These are phyloP conservation scores for Entoloma clypeatum DNA, from an alignment of 1,284 basidiomycete species.

Conservation along the genomic window DNA sequence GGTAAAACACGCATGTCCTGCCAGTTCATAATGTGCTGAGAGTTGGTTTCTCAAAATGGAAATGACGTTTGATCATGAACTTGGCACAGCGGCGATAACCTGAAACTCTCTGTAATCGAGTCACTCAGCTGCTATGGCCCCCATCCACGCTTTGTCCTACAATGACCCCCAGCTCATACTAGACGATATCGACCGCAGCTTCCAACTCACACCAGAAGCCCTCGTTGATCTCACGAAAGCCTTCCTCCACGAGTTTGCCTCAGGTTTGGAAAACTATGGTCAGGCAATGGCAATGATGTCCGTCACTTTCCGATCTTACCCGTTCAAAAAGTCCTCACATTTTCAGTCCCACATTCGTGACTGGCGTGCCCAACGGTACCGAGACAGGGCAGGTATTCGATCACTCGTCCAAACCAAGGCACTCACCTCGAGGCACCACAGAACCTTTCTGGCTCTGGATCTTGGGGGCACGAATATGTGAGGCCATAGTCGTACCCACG, in stretches of 20 bases:
- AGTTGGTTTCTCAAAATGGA: conserved; percentile 28
- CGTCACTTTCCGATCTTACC: conserved; percentile 21
- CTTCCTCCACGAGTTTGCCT: conserved; percentile 75
- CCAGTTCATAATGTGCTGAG: too few species aligned
- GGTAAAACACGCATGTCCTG: too few species aligned
- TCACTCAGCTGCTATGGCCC: conserved; percentile 28
- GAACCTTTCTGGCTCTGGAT: conserved; percentile 91
- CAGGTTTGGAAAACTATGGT: conserved; percentile 69
- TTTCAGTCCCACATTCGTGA: conserved; percentile 82
- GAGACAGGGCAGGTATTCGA: conserved; percentile 75
- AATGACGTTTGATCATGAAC: conserved; percentile 26
- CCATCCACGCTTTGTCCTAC: conserved; percentile 31
- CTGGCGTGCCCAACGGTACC: conserved; percentile 84
- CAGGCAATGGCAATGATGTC: conserved; percentile 89
- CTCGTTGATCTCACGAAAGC: conserved; percentile 71
- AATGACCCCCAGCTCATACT: conserved; percentile 36
- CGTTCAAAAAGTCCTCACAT: conserved; percentile 14
- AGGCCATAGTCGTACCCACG: conserved; percentile 30
- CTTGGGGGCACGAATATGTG: conserved; percentile 94
- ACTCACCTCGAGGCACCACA: conserved; percentile 29
- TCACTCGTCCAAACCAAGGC: conserved; percentile 7
- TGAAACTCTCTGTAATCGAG: conserved; percentile 13
- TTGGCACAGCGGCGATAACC: conserved; percentile 6
- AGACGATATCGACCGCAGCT: conserved; percentile 60
- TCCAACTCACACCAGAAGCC: conserved; percentile 58